Evolutionary conservation across 371 early-diverging fungal species (phyloP).

Genomic region (Syncephalis plumigaleata): DNA sequence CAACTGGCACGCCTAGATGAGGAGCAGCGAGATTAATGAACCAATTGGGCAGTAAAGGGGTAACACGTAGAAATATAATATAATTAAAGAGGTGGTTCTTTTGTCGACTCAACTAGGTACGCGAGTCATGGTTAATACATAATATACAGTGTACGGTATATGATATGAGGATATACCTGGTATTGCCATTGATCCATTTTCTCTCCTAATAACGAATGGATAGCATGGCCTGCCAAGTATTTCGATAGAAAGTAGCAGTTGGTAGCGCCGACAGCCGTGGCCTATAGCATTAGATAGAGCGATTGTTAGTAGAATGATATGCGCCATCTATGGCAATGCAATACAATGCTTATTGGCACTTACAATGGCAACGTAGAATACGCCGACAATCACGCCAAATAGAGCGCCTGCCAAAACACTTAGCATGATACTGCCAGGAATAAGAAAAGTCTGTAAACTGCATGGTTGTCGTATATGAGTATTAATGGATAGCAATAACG

Average conservation of each 20-base stretch:
- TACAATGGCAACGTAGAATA: slow-evolving; percentile 30
- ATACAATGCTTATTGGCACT: slow-evolving; percentile 3
- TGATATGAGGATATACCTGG: slow-evolving; percentile 29
- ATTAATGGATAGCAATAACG: background rate
- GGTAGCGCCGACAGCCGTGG: slow-evolving; percentile 34
- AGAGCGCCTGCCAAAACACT: slow-evolving; percentile 41
- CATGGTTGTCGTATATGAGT: background rate
- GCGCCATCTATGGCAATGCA: too few species aligned
- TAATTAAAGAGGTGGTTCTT: slow-evolving; percentile 35
- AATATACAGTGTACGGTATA: too few species aligned
- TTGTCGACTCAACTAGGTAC: too few species aligned
- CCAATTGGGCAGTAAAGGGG: slow-evolving; percentile 50
- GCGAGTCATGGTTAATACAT: too few species aligned
- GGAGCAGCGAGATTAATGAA: slow-evolving; percentile 38
- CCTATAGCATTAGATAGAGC: slow-evolving; percentile 2
- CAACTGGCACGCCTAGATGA: slow-evolving; percentile 30
- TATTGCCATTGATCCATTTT: slow-evolving; percentile 32
- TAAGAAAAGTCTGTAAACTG: slow-evolving; percentile 44
- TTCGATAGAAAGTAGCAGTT: slow-evolving; percentile 36
- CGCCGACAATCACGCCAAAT: slow-evolving; percentile 32
- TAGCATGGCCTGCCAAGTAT: slow-evolving; percentile 28
- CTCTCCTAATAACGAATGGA: slow-evolving; percentile 28
- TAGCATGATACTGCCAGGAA: slow-evolving; percentile 52
- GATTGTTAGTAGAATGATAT: background rate
- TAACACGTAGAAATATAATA: slow-evolving; percentile 29